These are phyloP conservation scores for Laetiporus sulphureus DNA, from an alignment of 1,284 basidiomycete genomes.

Conservation along the genomic window DNA sequence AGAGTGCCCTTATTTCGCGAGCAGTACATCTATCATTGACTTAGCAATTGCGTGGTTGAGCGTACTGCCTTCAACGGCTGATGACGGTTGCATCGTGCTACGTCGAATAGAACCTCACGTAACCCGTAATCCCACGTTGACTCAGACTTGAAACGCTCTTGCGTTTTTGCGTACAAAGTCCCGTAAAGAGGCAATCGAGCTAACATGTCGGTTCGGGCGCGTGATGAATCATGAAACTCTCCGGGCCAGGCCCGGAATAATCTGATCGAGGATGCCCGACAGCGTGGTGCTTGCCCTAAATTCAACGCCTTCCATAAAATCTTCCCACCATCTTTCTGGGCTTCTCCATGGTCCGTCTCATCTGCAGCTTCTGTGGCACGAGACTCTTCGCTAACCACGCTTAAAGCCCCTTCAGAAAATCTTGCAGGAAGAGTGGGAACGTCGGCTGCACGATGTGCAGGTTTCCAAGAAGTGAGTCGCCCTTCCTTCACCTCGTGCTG, in stretches of 20 bases:
- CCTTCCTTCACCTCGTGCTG: slow-evolving; percentile 7
- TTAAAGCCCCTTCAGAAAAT: slow-evolving; percentile 43
- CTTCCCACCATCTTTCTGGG: slow-evolving; percentile 8
- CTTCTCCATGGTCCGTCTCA: slow-evolving; percentile 28
- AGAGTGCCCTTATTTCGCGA: too few relatives aligned
- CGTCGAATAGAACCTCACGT: too few relatives aligned
- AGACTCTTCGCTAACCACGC: slow-evolving; percentile 5
- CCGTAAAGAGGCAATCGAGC: too few relatives aligned
- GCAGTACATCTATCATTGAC: too few relatives aligned
- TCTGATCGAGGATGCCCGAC: background rate
- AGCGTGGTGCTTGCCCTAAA: slow-evolving; percentile 31
- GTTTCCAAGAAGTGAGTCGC: slow-evolving; percentile 73
- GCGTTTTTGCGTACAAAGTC: too few relatives aligned
- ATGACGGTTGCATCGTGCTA: too few relatives aligned
- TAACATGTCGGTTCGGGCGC: too few relatives aligned
- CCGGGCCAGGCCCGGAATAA: too few relatives aligned
- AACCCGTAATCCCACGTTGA: too few relatives aligned
- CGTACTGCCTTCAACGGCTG: background rate
- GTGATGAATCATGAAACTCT: too few relatives aligned
- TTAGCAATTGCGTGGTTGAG: background rate
- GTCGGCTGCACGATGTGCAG: slow-evolving; percentile 64
- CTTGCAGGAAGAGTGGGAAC: slow-evolving; percentile 70
- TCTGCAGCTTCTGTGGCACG: slow-evolving; percentile 4
- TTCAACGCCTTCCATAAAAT: slow-evolving; percentile 23
- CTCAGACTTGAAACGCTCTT: too few relatives aligned